These are phyloP conservation scores for Porpolomopsis calyptriformis DNA, from an alignment of 768 basidiomycete species.

Conservation along the genomic window DNA sequence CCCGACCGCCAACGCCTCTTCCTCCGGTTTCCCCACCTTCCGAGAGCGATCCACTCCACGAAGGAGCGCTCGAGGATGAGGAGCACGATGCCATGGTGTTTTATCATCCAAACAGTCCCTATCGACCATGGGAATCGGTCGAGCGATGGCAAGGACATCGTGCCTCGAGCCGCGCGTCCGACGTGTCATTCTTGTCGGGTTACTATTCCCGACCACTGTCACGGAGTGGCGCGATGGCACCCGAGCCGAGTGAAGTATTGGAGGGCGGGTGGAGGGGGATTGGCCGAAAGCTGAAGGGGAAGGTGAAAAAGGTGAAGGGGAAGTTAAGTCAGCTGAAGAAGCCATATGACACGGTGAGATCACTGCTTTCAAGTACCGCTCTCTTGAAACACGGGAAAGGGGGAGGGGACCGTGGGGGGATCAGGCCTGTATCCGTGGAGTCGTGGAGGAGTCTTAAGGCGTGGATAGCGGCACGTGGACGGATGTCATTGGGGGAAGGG, in stretches of 20 bases:
- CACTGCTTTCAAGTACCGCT: background rate
- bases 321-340: slow-evolving; percentile 15
- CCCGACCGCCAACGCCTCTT: slow-evolving; percentile 1
- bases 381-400: too few relatives aligned
- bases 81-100: slow-evolving; percentile 27
- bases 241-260: slow-evolving; percentile 23
- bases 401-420: too few relatives aligned
- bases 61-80: slow-evolving; percentile 6
- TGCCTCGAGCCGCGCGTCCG: slow-evolving; percentile 21
- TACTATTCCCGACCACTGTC: slow-evolving; percentile 22
- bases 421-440: slow-evolving; percentile 12
- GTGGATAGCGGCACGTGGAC: slow-evolving; percentile 32
- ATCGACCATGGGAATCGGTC: slow-evolving; percentile 38
- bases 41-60: background rate
- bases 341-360: slow-evolving; percentile 7
- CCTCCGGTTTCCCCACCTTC: slow-evolving; percentile 8
- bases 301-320: slow-evolving; percentile 17
- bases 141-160: slow-evolving; percentile 33
- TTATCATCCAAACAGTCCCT: slow-evolving; percentile 45
- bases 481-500: slow-evolving; percentile 18
- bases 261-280: slow-evolving; percentile 25
- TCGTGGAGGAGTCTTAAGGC: slow-evolving; percentile 19
- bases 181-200: slow-evolving; percentile 25
- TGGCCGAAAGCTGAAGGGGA: slow-evolving; percentile 16
- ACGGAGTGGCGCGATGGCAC: slow-evolving; percentile 31